These are phyloP conservation scores for Rugonectria rugulosa DNA, from an alignment of 2,329 filamentous ascomycete species.

Conservation along the genomic window DNA sequence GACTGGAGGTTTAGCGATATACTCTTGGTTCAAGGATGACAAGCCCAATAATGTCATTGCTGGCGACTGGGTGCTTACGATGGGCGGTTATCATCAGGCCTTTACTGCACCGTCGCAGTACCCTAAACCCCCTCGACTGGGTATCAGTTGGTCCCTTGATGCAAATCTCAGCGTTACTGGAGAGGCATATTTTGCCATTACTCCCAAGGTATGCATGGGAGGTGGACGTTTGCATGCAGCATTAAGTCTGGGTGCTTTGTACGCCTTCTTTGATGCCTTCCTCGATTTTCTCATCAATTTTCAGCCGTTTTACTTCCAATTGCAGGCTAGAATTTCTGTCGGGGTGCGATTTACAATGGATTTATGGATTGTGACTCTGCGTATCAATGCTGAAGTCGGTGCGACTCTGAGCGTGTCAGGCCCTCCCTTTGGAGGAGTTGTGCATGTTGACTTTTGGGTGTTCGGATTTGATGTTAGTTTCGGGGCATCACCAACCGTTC, in stretches of 20 bases:
- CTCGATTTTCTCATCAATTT: conserved; percentile 27
- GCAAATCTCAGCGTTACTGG: conserved; percentile 40
- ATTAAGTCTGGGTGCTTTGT: not conserved
- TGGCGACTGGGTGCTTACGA: conserved; percentile 54
- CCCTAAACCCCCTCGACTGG: conserved; percentile 47
- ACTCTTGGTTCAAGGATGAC: conserved; percentile 46
- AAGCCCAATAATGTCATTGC: conserved; percentile 24
- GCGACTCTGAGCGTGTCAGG: conserved; percentile 22
- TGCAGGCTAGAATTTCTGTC: conserved; percentile 33
- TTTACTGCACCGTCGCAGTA: conserved; percentile 46
- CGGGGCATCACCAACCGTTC: not conserved
- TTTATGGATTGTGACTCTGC: conserved; percentile 22
- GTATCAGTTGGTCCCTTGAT: conserved; percentile 37
- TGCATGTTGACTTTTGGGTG: conserved; percentile 39
- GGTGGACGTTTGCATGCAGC: conserved; percentile 37
- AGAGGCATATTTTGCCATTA: conserved; percentile 49
- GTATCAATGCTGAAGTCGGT: conserved; percentile 26
- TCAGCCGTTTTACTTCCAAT: conserved; percentile 19
- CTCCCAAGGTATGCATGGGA: conserved; percentile 46
- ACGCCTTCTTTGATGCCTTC: conserved; percentile 18
- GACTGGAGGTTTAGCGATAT: conserved; percentile 51
- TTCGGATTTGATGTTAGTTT: conserved; percentile 37
- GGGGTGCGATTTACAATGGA: conserved; percentile 29
- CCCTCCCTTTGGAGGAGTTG: conserved; percentile 22
- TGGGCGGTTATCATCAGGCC: conserved; percentile 54